phyloP scores from a whole-genome alignment of 352 stramenopile genomes.

The Pythium sukuiense region DNA sequence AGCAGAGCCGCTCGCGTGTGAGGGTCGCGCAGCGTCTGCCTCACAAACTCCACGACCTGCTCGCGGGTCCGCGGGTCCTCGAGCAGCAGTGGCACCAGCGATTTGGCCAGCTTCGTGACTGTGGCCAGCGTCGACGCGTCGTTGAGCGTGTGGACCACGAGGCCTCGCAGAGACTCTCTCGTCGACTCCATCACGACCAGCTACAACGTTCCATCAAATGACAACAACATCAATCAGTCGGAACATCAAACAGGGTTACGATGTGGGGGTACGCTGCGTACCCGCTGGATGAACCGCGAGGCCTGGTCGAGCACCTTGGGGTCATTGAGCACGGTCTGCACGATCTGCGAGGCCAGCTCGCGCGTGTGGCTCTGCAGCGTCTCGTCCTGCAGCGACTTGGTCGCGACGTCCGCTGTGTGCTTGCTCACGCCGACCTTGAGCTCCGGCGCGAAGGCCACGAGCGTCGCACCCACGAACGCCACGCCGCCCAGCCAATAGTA shows the following conservation, averaged over 20 bases:
- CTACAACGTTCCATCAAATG: constrained; percentile 27
- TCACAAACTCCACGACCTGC: constrained; percentile 58
- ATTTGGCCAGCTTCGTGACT: constrained; percentile 50
- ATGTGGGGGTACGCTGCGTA: constrained; percentile 26
- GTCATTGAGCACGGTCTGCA: constrained; percentile 86
- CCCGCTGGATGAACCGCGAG: constrained; percentile 68
- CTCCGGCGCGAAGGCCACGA: constrained; percentile 75
- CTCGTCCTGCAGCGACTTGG: constrained; percentile 81
- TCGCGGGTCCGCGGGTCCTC: constrained; percentile 57
- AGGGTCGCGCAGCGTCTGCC: constrained; percentile 47
- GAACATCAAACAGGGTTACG: not conserved
- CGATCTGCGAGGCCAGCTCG: constrained; percentile 80
- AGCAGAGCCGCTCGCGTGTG: constrained; percentile 48
- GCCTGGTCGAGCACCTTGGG: constrained; percentile 82
- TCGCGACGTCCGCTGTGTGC: constrained; percentile 81
- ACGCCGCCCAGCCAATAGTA: constrained; percentile 57
- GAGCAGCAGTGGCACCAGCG: constrained; percentile 43
- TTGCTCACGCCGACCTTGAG: constrained; percentile 80
- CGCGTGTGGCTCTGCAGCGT: constrained; percentile 72
- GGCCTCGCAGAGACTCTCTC: constrained; percentile 42
- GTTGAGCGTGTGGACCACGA: constrained; percentile 64
- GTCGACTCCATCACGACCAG: constrained; percentile 72
- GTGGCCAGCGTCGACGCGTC: constrained; percentile 56
- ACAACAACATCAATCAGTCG: not conserved
- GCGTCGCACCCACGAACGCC: constrained; percentile 40